phyloP scores from a whole-genome alignment of 371 early-diverging fungal species.

The Blastocladiella emersonii region DNA sequence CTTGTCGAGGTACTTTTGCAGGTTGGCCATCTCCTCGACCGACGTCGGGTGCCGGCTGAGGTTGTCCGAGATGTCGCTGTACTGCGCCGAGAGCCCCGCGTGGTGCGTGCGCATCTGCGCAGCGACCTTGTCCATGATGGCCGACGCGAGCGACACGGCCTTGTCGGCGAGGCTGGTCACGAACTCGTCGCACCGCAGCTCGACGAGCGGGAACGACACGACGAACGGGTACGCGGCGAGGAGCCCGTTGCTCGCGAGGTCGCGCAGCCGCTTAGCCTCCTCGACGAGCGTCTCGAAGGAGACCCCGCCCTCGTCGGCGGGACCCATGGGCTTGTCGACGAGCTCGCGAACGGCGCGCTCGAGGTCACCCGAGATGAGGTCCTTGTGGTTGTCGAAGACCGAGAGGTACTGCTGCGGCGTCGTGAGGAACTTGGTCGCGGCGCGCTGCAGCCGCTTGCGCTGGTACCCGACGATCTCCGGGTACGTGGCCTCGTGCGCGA shows the following conservation, averaged over 20 bases:
- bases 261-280: slow-evolving; percentile 25
- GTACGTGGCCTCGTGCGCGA: slow-evolving; percentile 26
- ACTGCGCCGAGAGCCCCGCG: slow-evolving; percentile 10
- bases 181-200: slow-evolving; percentile 30
- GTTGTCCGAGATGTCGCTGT: slow-evolving; percentile 17
- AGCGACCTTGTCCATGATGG: slow-evolving; percentile 25
- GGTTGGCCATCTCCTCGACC: slow-evolving; percentile 34
- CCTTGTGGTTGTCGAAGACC: slow-evolving; percentile 25
- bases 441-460: slow-evolving; percentile 11
- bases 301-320: background rate
- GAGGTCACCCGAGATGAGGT: slow-evolving; percentile 12
- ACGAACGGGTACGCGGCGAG: slow-evolving; percentile 28
- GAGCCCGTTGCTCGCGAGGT: slow-evolving; percentile 19
- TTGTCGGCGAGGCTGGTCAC: slow-evolving; percentile 25
- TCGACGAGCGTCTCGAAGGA: background rate
- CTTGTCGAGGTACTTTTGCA: slow-evolving; percentile 28
- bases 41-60: slow-evolving; percentile 23
- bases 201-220: slow-evolving; percentile 29
- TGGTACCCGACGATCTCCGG: slow-evolving; percentile 19
- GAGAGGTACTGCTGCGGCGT: slow-evolving; percentile 20
- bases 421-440: slow-evolving; percentile 13
- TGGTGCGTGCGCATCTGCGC: slow-evolving; percentile 10
- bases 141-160: slow-evolving; percentile 20
- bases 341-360: slow-evolving; percentile 22
- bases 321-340: background rate